phyloP scores from a whole-genome alignment of 1,284 basidiomycete species.

The Porodaedalea pini region DNA sequence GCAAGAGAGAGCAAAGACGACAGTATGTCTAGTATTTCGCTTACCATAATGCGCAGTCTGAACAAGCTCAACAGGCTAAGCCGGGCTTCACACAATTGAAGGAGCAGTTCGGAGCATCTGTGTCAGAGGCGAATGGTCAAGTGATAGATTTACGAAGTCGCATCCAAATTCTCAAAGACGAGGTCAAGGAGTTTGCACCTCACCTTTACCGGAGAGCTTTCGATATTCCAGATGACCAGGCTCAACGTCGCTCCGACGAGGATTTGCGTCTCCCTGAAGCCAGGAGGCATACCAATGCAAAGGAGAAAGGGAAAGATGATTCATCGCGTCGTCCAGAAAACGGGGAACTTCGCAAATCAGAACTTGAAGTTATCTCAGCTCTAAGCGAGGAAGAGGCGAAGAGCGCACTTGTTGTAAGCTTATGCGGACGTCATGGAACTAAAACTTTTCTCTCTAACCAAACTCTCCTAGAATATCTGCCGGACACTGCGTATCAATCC shows the following conservation, averaged over 20 bases:
- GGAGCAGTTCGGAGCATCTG: conserved; percentile 7
- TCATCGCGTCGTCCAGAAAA: background rate
- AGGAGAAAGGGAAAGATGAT: background rate
- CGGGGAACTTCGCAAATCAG: background rate
- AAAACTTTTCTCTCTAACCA: background rate
- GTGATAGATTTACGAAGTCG: conserved; percentile 3
- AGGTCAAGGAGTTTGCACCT: conserved; percentile 13
- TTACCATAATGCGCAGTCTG: background rate
- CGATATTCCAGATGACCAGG: background rate
- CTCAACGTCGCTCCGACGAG: background rate
- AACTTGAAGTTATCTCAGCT: background rate
- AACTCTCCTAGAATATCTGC: conserved; percentile 9
- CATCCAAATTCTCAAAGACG: conserved; percentile 9
- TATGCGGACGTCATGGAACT: background rate
- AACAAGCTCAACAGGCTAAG: background rate
- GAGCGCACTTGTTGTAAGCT: conserved; percentile 6
- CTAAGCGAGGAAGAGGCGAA: conserved; percentile 6
- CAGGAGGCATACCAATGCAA: background rate
- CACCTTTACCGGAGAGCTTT: conserved; percentile 15
- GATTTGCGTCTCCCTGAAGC: background rate
- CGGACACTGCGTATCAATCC: conserved; percentile 3
- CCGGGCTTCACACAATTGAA: conserved; percentile 5
- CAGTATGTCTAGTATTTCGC: background rate
- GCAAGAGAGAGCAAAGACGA: background rate
- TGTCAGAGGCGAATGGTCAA: conserved; percentile 1